Evolutionary conservation across 805 yeast genomes (phyloP), one percentile per base, ranked within the genome.

Genomic region (Wickerhamomyces subpelliculosus): DNA sequence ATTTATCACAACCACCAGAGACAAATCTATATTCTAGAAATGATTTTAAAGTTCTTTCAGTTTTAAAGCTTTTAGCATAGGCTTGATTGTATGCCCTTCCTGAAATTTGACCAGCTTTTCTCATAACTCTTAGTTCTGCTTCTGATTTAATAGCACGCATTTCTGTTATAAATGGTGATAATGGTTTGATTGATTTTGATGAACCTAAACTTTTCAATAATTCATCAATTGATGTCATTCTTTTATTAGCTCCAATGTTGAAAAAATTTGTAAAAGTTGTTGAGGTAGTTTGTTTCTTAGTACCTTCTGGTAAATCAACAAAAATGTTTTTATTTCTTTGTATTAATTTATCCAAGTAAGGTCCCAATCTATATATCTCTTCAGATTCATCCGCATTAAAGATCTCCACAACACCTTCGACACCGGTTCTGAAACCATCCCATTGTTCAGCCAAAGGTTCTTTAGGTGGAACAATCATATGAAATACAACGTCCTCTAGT

Each of bases 401-500:
- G 33, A 80, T 76, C 35, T 87, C 90, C 29, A 61, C 63, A 0
- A 82, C 96, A 13, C 94, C 96, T 34, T 80, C 75, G 4, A 80
- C 70, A 1, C 99, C 99, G 14, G 94, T 82, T 49, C 95, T 73
- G 32, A 75, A 80, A 11, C 99, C 99, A 50, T 90, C 97, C 99
- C 99, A 93, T 45, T 82, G 76, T 61, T 93, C 98, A 18, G 73
- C 75, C 35, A 68, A 69, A 6, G 77, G 72, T 54, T 89, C 84
- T 55, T 83, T 82, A 13, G 87, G 88, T 3, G 88, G 96, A 3
- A 90, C 95, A 35, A 88, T 64, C 81, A 93, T 73, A 49, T 85
- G 90, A 46, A 84, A 74, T 8, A 72, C 57, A 26, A 75, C 67
- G 36, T 77, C 74, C 20, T 71, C 74, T n/a, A 72, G 62, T 41